Evolutionary conservation across 2,329 filamentous ascomycete genomes (phyloP).

Genomic region (Stromatinia cepivora): DNA sequence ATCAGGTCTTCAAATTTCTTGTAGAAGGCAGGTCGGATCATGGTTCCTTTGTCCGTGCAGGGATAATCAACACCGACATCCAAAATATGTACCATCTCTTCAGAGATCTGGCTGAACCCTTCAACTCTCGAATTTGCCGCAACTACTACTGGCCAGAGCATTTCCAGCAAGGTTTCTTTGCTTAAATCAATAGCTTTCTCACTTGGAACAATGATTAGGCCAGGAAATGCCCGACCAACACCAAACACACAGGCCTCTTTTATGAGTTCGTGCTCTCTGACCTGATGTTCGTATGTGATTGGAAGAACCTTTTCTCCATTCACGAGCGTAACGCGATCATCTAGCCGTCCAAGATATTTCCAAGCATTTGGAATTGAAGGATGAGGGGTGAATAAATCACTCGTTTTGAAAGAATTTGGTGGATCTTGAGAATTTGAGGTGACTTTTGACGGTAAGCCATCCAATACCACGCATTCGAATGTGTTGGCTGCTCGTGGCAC

Average conservation of each 20-base stretch:
- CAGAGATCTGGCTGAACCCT: slow-evolving; percentile 54
- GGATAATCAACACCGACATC: slow-evolving; percentile 47
- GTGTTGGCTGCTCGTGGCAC: slow-evolving; percentile 20
- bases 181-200: slow-evolving; percentile 45
- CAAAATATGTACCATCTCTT: slow-evolving; percentile 54
- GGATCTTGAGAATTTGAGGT: slow-evolving; percentile 44
- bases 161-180: slow-evolving; percentile 49
- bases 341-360: slow-evolving; percentile 49
- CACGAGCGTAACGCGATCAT: slow-evolving; percentile 49
- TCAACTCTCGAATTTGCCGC: slow-evolving; percentile 52
- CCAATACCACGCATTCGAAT: slow-evolving; percentile 40
- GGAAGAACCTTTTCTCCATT: slow-evolving; percentile 53
- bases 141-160: slow-evolving; percentile 52
- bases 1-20: slow-evolving; percentile 47
- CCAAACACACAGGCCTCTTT: slow-evolving; percentile 61
- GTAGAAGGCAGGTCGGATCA: slow-evolving; percentile 54
- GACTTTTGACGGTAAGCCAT: slow-evolving; percentile 44
- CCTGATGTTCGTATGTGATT: slow-evolving; percentile 51
- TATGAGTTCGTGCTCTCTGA: slow-evolving; percentile 54
- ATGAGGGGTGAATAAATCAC: slow-evolving; percentile 48
- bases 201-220: slow-evolving; percentile 54
- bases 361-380: slow-evolving; percentile 45
- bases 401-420: slow-evolving; percentile 48
- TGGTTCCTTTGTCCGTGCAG: slow-evolving; percentile 54
- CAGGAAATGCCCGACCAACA: slow-evolving; percentile 52